Conservation (phyloP, 805 yeast genomes). For the Huiozyma sinensis region DNA sequence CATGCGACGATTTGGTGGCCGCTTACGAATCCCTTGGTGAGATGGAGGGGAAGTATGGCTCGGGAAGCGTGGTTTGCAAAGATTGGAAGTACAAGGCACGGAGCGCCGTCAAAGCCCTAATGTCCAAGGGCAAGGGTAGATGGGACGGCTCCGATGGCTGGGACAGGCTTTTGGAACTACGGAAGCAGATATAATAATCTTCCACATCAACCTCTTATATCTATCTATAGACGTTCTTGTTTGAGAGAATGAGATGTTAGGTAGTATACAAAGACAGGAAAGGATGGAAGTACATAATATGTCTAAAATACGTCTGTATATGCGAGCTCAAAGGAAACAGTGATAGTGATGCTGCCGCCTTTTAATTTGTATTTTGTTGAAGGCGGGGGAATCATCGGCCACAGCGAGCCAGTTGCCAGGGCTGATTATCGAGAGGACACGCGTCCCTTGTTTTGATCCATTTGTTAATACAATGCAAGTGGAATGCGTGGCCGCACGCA, state of each 20-base stretch:
- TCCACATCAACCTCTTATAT: no score
- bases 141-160: constrained; percentile 82
- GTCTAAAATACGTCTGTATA: constrained; percentile 1
- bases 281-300: no score
- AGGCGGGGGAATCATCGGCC: constrained; percentile 39
- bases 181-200: no score
- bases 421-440: constrained; percentile 91
- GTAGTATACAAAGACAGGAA: no score
- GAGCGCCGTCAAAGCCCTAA: constrained; percentile 56
- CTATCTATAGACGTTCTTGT: no score
- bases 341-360: neutral
- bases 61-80: constrained; percentile 76
- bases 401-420: constrained; percentile 71
- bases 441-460: constrained; percentile 94
- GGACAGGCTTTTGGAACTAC: constrained; percentile 43
- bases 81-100: constrained; percentile 87
- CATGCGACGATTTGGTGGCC: constrained; percentile 67
- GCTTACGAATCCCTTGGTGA: constrained; percentile 88
- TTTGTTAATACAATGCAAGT: constrained; percentile 87
- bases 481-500: constrained; percentile 95
- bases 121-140: constrained; percentile 64
- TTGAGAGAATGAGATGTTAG: no score
- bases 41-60: constrained; percentile 63
- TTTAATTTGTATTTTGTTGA: no score
- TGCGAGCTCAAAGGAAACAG: no score